Evolutionary conservation across 176 grass and related monocot species (phyloP), one percentile per base, ranked within the genome.

Genomic region (Tillandsia fasciculata): DNA sequence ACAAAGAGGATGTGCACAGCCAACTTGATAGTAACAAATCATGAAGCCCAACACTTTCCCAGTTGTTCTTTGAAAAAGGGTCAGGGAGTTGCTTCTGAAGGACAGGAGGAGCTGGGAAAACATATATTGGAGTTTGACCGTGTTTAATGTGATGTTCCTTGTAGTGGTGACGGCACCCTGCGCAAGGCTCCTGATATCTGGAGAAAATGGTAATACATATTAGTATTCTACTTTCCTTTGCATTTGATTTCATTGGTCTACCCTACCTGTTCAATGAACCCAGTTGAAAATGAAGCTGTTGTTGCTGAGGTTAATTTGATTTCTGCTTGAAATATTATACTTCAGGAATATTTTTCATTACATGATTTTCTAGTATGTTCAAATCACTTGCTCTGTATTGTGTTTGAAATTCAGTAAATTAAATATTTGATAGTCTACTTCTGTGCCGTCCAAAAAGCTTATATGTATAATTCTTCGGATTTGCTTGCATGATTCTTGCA

Each of bases 1-100:
- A 97, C 94, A 50, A 97, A 97, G 68, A 90, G 94, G 83, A 97
- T 97, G 94, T 90, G 79, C 71, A 97, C 89, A 77, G 86, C 94
- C 47, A 97, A 97, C 74, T 71, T 97, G 72, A 83, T 97, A 64
- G 94, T 97, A 71, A 97, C 94, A 75, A 97, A 97, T 77, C 89
- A 97, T 72, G 94, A 97, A 83, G 94, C 94, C 26, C 89, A 97
- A 65, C 88, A 97, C 73, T 90, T 97, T 76, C 94, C 94, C 63
- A 79, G 86, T 68, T 90, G 82, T 83, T 78, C 67, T 65, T 69
- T 87, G 47, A 74, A 69, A 49, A 85, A 85, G 66, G 78, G 84
- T 61, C 73, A 72, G 48, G 42, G 73, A 20, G 79, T 82, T 66
- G 26, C 26, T 51, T 71, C 70, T 53, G 64, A 65, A 56, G 81